Base-by-base conservation (phyloP, 345 rosid genomes). In the Populus nigra region DNA sequence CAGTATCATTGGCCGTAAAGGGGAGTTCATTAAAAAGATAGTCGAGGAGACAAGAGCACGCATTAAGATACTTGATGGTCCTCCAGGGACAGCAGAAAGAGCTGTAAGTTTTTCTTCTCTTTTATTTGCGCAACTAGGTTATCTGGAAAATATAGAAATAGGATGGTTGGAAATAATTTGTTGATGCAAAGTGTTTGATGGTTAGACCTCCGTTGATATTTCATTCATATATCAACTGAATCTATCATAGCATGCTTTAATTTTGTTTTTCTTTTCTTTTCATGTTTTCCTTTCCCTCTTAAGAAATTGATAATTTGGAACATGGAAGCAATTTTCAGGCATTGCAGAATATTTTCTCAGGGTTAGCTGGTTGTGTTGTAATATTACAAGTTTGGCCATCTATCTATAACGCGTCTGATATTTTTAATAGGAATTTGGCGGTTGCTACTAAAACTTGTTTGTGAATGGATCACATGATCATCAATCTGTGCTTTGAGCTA, bases 71-170 rank as follows among this genome's bases (percentile, higher is more conserved):
- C 94, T 96, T 8, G 99, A 96, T 81, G 99, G 99, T 75, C 99
- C 99, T 82, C 97, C 97, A n/a, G 99, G 99, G 79, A 91, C 99
- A n/a, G 74, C 92, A 39, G 98, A 96, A 91, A 87, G 98, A 94
- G 99, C 97, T 84, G 99, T 96, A 85, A 92, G 99, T 93, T 62
- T 22, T 23, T 61, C 53, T 36, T 67, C 80, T 69, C 55, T 69
- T 70, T 67, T 50, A 59, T 76, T 73, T 68, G 7, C 53, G 47
- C 61, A 23, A 23, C 29, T 59, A 59, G 65, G 15, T 76, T 63
- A 74, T 31, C 33, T 66, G 45, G 70, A 17, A 71, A 38, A 71
- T 77, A 3, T 71, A 47, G 57, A 39, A 13, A 36, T 73, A 65
- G 57, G 53, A 69, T 73, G 53, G 53, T 77, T 43, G 59, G 59